phyloP scores from a whole-genome alignment of 2,329 filamentous ascomycete species.

The Colletotrichum sidae region DNA sequence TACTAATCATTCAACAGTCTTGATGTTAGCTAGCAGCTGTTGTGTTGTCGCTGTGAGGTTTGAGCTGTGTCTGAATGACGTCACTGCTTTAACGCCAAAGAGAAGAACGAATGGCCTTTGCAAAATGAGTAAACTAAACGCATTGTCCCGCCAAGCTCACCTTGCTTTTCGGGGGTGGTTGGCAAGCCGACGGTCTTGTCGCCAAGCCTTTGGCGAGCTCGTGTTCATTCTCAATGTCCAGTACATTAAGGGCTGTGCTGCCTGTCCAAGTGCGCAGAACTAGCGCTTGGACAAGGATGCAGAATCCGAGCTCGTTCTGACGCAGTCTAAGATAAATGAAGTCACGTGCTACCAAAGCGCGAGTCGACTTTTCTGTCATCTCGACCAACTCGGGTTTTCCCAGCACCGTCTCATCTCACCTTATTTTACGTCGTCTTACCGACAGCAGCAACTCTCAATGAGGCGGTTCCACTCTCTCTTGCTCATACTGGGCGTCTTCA shows the following conservation, averaged over 20 bases:
- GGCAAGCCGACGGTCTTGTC: no score
- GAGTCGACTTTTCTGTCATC: background rate
- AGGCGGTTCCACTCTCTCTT: background rate
- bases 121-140: no score
- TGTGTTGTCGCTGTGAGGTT: background rate
- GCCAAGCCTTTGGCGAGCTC: no score
- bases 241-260: no score
- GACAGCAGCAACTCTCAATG: constrained; percentile 3
- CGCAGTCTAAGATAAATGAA: background rate
- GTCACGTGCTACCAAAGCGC: constrained; percentile 31
- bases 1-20: no score
- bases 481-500: background rate
- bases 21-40: background rate
- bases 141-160: no score
- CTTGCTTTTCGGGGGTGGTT: no score
- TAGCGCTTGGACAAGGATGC: constrained; percentile 1
- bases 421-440: background rate
- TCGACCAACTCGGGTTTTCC: background rate
- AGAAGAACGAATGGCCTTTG: no score
- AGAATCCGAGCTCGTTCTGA: no score
- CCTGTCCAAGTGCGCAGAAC: background rate
- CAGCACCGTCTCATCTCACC: constrained; percentile 25
- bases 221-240: no score
- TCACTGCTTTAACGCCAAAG: no score
- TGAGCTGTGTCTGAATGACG: background rate